A percentile compares a stretch with the other conserved stretches of the same genome.
Conservation (phyloP, 2,329 filamentous ascomycete genomes). For the Verticillium nonalfalfae region DNA sequence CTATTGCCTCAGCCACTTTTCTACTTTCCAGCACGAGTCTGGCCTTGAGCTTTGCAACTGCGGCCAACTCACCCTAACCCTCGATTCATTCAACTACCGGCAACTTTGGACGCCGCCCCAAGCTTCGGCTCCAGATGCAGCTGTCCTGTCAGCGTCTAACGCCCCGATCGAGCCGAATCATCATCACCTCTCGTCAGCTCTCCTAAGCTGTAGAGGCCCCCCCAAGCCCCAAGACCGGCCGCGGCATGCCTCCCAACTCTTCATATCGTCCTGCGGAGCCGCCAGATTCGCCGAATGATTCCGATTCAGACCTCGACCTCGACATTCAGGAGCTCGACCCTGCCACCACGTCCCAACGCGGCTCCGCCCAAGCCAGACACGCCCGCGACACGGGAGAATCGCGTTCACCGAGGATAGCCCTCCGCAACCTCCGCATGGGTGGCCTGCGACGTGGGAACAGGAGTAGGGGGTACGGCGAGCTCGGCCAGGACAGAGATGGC, state of each 20-base stretch:
- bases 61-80: neutral
- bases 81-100: neutral
- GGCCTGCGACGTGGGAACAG: constrained; percentile 53
- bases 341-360: constrained; percentile 17
- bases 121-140: neutral
- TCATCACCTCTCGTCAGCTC: neutral
- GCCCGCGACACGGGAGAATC: neutral
- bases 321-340: constrained; percentile 78
- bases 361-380: constrained; percentile 33
- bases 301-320: constrained; percentile 72
- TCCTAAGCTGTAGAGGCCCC: neutral
- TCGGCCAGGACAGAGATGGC: constrained; percentile 49
- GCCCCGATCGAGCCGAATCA: neutral
- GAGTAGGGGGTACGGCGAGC: constrained; percentile 51
- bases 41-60: neutral
- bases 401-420: constrained; percentile 56
- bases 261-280: constrained; percentile 49
- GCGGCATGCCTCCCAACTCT: constrained; percentile 52
- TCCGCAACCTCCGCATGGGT: constrained; percentile 65
- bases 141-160: neutral
- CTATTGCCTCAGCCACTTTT: neutral
- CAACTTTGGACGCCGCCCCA: neutral
- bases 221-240: neutral
- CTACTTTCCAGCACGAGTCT: neutral
- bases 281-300: constrained; percentile 63